These are phyloP conservation scores for Pleurotus tuber-regium DNA, from an alignment of 768 basidiomycete genomes.

Conservation along the genomic window DNA sequence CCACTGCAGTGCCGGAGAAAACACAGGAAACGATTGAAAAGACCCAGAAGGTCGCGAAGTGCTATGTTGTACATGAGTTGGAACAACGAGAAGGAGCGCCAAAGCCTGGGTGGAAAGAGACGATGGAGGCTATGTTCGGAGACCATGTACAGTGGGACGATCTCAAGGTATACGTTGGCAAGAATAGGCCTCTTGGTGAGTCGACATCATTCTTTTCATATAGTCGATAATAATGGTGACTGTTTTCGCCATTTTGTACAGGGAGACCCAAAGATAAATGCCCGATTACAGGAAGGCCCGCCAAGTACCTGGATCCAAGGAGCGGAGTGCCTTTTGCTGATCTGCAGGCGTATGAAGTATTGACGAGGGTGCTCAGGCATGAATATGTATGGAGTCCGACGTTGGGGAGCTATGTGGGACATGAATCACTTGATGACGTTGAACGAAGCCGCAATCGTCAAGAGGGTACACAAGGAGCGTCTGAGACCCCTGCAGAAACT, in stretches of 20 bases:
- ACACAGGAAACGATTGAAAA: conserved; percentile 21
- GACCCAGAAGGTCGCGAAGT: conserved; percentile 56
- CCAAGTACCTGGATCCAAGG: conserved; percentile 77
- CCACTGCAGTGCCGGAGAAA: background rate
- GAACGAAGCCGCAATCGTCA: background rate
- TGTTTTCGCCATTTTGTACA: conserved; percentile 23
- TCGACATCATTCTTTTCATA: conserved; percentile 18
- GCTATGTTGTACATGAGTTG: conserved; percentile 70
- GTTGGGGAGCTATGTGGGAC: conserved; percentile 41
- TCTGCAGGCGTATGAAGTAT: conserved; percentile 56
- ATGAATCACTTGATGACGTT: conserved; percentile 17
- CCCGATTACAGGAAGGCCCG: conserved; percentile 74
- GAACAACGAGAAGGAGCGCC: conserved; percentile 41
- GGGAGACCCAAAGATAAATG: conserved; percentile 68
- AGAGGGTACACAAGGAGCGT: background rate
- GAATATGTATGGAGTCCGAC: conserved; percentile 66
- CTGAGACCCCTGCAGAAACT: background rate
- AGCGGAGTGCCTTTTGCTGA: conserved; percentile 81
- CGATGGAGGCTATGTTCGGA: conserved; percentile 84
- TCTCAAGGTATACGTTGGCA: conserved; percentile 59
- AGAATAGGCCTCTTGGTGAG: conserved; percentile 62
- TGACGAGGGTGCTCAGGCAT: conserved; percentile 62
- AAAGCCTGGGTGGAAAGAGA: conserved; percentile 65
- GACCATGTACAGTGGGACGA: conserved; percentile 81
- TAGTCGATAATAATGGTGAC: background rate